Evolutionary conservation across 805 yeast species (phyloP).

Genomic region (Schizosaccharomyces octosporus): DNA sequence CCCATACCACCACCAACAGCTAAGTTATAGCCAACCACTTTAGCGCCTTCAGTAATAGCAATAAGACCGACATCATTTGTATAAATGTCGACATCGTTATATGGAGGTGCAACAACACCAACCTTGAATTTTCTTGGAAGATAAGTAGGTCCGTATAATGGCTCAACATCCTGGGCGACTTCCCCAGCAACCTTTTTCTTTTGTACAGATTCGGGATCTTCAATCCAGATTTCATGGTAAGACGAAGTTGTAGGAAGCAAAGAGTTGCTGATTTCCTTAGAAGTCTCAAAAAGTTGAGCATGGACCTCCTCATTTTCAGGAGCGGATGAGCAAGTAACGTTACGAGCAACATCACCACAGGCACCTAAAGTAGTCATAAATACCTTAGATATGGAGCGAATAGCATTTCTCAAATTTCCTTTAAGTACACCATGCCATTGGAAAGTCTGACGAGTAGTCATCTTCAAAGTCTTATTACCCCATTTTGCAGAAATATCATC

Average conservation of each 20-base stretch:
- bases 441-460: conserved; percentile 91
- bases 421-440: conserved; percentile 88
- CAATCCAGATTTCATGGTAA: conserved; percentile 86
- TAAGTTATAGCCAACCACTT: conserved; percentile 58
- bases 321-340: conserved; percentile 76
- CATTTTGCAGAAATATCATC: conserved; percentile 55
- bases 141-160: conserved; percentile 64
- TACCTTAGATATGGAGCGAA: conserved; percentile 75
- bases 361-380: conserved; percentile 90
- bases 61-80: conserved; percentile 86
- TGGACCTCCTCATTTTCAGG: conserved; percentile 71
- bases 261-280: conserved; percentile 48
- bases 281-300: conserved; percentile 38
- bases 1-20: conserved; percentile 99
- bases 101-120: conserved; percentile 86
- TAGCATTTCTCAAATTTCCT: conserved; percentile 66
- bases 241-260: conserved; percentile 81
- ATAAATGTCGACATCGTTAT: conserved; percentile 86
- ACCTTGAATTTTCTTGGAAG: conserved; percentile 89
- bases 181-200: conserved; percentile 71
- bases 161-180: conserved; percentile 61
- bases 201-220: conserved; percentile 39
- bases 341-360: conserved; percentile 93
- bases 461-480: conserved; percentile 82
- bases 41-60: conserved; percentile 26